Percentiles rank a stretch among this genome's conserved stretches.
Evolutionary conservation across 768 basidiomycete genomes (phyloP).

Genomic region (Gymnopilus dilepis): DNA sequence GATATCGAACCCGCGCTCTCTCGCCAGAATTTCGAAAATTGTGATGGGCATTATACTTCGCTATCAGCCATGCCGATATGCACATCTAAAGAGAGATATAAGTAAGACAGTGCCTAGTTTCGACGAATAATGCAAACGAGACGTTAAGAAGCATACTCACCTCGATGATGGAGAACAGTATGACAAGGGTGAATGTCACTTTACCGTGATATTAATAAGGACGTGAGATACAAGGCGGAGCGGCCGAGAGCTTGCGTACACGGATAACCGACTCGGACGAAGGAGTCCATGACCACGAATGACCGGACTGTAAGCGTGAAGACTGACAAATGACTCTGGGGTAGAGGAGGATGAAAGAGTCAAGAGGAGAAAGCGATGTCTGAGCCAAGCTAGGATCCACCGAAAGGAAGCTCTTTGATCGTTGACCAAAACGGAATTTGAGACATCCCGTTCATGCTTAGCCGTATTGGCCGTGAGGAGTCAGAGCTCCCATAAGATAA

Average conservation of each 20-base stretch:
- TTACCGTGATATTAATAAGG: background rate
- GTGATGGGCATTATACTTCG: slow-evolving; percentile 60
- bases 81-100: slow-evolving; percentile 33
- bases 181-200: slow-evolving; percentile 58
- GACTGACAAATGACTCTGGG: too few species aligned
- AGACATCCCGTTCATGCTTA: too few species aligned
- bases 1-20: slow-evolving; percentile 66
- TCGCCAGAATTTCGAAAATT: slow-evolving; percentile 53
- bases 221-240: background rate
- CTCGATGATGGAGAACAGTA: slow-evolving; percentile 67
- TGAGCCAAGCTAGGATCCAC: too few species aligned
- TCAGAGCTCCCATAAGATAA: too few species aligned
- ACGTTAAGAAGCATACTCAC: background rate
- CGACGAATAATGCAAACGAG: background rate
- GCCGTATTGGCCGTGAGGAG: too few species aligned
- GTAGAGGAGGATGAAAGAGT: too few species aligned
- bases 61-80: slow-evolving; percentile 72
- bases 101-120: background rate
- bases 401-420: too few species aligned
- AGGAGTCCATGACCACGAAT: too few species aligned
- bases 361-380: too few species aligned
- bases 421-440: too few species aligned
- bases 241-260: background rate
- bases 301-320: too few species aligned
- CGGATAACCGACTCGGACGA: background rate